A percentile compares a stretch with the other conserved stretches of the same genome.
Conservation (phyloP, 805 yeast genomes). For the Lachancea dasiensis region DNA sequence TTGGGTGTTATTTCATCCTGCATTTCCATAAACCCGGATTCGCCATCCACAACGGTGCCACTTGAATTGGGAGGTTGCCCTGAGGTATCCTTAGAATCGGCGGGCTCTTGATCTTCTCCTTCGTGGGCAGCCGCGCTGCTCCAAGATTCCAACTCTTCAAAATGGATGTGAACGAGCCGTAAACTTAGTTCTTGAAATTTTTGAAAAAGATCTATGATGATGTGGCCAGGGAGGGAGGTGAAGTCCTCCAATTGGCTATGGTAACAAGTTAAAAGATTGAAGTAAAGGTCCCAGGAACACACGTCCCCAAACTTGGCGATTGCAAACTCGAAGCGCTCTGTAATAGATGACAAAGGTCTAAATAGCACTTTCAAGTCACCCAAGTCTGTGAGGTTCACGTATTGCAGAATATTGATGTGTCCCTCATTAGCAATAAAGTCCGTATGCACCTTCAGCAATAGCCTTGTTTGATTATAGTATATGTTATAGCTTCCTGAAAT, state of each 20-base stretch:
- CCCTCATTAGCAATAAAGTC: slow-evolving; percentile 29
- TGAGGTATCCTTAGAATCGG: too few species aligned
- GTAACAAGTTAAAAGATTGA: slow-evolving; percentile 27
- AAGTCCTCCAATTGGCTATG: slow-evolving; percentile 16
- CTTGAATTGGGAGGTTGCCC: too few species aligned
- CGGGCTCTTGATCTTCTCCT: too few species aligned
- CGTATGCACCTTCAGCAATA: slow-evolving; percentile 26
- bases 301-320: slow-evolving; percentile 12
- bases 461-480: slow-evolving; percentile 27
- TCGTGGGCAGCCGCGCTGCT: too few species aligned
- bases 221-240: slow-evolving; percentile 13
- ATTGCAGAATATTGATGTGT: slow-evolving; percentile 26
- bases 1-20: slow-evolving; percentile 25
- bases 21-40: slow-evolving; percentile 21
- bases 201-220: slow-evolving; percentile 14
- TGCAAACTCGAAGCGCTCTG: slow-evolving; percentile 20
- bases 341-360: slow-evolving; percentile 16
- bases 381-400: slow-evolving; percentile 24
- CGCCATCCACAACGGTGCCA: too few species aligned
- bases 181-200: slow-evolving; percentile 17
- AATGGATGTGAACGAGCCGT: slow-evolving; percentile 15
- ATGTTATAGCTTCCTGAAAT: slow-evolving; percentile 33
- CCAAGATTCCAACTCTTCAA: slow-evolving; percentile 17
- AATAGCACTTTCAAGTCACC: slow-evolving; percentile 15
- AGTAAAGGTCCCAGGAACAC: slow-evolving; percentile 31